Conservation (phyloP, 2,329 filamentous ascomycete genomes). For the Scortechinia acanthostroma region DNA sequence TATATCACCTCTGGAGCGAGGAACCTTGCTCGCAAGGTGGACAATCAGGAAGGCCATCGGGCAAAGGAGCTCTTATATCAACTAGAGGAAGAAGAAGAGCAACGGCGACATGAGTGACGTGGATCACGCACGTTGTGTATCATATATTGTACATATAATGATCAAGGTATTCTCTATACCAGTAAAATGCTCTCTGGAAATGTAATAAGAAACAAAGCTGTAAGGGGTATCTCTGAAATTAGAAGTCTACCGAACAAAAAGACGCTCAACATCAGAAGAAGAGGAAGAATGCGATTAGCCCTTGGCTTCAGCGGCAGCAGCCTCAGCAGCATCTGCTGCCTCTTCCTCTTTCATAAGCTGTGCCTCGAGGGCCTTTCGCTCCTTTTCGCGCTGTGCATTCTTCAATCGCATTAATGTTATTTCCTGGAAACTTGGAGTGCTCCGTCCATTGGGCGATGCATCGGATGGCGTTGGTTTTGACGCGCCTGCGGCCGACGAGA, state of each 20-base stretch:
- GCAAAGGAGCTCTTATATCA: not conserved
- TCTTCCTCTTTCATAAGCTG: constrained; percentile 28
- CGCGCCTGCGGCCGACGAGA: not conserved
- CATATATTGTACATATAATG: not conserved
- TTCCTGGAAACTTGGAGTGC: not conserved
- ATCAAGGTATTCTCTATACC: not conserved
- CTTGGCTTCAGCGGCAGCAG: constrained; percentile 2
- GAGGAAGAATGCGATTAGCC: not conserved
- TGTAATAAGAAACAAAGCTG: not conserved
- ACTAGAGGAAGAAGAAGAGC: constrained; percentile 1
- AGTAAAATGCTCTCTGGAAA: too few species aligned
- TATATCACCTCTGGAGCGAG: constrained; percentile 12
- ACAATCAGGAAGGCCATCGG: constrained; percentile 13
- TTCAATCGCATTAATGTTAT: constrained; percentile 30
- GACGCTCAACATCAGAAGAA: too few species aligned
- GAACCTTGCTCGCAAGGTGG: not conserved
- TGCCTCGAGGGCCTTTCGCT: constrained; percentile 30
- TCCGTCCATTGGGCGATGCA: not conserved
- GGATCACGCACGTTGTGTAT: too few species aligned
- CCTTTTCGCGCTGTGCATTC: constrained; percentile 17
- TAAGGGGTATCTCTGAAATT: not conserved
- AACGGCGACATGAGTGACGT: not conserved
- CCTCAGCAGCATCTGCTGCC: constrained; percentile 17
- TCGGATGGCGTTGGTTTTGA: not conserved
- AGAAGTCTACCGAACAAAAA: too few species aligned